Conservation (phyloP, 2,329 filamentous ascomycete genomes). For the Cladobotryum protrusum region DNA sequence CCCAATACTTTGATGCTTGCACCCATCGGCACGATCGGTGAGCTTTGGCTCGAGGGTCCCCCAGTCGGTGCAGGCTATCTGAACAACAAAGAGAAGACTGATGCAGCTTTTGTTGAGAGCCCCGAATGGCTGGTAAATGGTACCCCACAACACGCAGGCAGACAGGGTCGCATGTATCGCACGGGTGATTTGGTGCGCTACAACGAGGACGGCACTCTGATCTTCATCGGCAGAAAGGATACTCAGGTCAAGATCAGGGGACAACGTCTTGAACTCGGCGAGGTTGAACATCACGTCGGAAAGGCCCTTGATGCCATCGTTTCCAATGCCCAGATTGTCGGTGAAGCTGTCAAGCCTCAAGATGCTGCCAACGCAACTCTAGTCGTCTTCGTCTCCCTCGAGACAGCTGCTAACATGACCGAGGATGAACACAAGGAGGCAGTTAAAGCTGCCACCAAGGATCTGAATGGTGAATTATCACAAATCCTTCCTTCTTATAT, state of each 20-base stretch:
- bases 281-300: conserved; percentile 11
- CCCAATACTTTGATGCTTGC: conserved; percentile 1
- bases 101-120: background rate
- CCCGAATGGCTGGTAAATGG: background rate
- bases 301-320: conserved; percentile 6
- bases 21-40: conserved; percentile 1
- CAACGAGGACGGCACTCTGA: conserved; percentile 33
- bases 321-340: too few relatives aligned
- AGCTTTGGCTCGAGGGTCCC: conserved; percentile 1
- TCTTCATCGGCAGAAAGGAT: conserved; percentile 47
- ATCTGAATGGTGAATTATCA: too few relatives aligned
- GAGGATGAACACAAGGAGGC: too few relatives aligned
- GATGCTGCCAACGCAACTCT: too few relatives aligned
- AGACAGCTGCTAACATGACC: too few relatives aligned
- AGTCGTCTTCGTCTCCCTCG: too few relatives aligned
- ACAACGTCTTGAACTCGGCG: conserved; percentile 43
- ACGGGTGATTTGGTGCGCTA: conserved; percentile 31
- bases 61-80: background rate
- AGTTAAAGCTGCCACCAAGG: too few relatives aligned
- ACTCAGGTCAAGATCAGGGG: conserved; percentile 54
- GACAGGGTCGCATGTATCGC: conserved; percentile 30
- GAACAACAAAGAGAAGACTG: background rate
- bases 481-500: too few relatives aligned
- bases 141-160: background rate
- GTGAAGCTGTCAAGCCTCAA: too few relatives aligned